Evolutionary conservation across 345 rosid species (phyloP).

Genomic region (Moricandia arvensis): DNA sequence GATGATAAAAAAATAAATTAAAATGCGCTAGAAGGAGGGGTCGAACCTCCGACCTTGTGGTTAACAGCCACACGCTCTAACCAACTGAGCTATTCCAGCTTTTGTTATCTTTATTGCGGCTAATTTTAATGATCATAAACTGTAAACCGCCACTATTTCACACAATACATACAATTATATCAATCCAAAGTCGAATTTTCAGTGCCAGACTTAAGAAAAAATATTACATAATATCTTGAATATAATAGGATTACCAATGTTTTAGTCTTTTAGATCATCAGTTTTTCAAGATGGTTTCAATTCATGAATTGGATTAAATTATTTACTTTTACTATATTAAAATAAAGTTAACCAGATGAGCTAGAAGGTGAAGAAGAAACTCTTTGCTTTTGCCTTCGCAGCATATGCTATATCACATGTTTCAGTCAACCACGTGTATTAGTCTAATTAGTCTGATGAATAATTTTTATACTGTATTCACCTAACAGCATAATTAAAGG

Average conservation of each 20-base stretch:
- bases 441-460: background rate
- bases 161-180: background rate
- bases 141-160: background rate
- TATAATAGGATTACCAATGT: background rate
- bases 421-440: background rate
- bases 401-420: background rate
- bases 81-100: conserved; percentile 89
- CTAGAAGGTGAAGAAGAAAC: background rate
- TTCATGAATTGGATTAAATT: too few relatives aligned
- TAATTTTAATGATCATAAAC: too few relatives aligned
- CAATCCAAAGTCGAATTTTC: background rate
- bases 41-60: conserved; percentile 94
- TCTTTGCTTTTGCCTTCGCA: background rate
- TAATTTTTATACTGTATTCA: background rate
- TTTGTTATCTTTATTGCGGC: background rate
- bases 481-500: background rate
- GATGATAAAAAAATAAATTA: background rate
- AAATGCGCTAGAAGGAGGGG: conserved; percentile 46
- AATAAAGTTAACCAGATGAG: too few relatives aligned
- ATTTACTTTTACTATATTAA: too few relatives aligned
- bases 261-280: too few relatives aligned
- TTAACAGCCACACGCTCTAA: conserved; percentile 88
- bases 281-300: too few relatives aligned
- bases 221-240: background rate
- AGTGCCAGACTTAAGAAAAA: background rate